phyloP scores from a whole-genome alignment of 2,329 filamentous ascomycete species.

The Alternaria longipes region DNA sequence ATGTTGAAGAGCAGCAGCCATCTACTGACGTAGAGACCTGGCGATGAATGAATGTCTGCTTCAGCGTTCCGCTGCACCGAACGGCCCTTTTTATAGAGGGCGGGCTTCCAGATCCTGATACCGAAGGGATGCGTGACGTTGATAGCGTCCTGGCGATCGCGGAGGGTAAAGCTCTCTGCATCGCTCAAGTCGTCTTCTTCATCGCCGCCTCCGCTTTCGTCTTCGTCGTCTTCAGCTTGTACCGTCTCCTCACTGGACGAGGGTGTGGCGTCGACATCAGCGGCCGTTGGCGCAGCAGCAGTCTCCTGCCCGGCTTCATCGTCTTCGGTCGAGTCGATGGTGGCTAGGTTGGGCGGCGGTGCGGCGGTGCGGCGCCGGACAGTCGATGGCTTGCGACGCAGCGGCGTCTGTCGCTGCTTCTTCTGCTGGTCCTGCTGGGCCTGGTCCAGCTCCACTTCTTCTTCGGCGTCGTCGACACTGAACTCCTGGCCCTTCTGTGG shows the following conservation, averaged over 20 bases:
- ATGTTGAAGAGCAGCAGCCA: conserved; percentile 91
- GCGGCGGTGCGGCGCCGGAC: conserved; percentile 60
- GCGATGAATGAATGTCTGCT: conserved; percentile 94
- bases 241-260: conserved; percentile 53
- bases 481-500: conserved; percentile 87
- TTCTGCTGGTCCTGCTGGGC: conserved; percentile 47
- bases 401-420: conserved; percentile 46
- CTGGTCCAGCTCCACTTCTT: conserved; percentile 78
- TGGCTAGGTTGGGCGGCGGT: conserved; percentile 57
- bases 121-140: conserved; percentile 99
- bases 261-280: conserved; percentile 36
- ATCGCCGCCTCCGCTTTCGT: conserved; percentile 62
- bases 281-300: conserved; percentile 33
- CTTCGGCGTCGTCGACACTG: conserved; percentile 86
- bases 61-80: conserved; percentile 97
- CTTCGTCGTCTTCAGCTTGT: conserved; percentile 37
- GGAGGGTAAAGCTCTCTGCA: conserved; percentile 96
- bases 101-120: conserved; percentile 98
- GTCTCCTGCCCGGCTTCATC: conserved; percentile 56
- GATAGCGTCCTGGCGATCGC: conserved; percentile 96
- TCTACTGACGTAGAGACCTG: conserved; percentile 82
- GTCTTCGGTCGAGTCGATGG: conserved; percentile 60
- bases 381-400: conserved; percentile 62
- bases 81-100: conserved; percentile 95
- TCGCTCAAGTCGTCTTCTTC: conserved; percentile 83